Percentiles rank a stretch among this genome's conserved stretches.
These are phyloP conservation scores for Lodderomyces beijingensis DNA, from an alignment of 1,139 yeast genomes.

Conservation along the genomic window DNA sequence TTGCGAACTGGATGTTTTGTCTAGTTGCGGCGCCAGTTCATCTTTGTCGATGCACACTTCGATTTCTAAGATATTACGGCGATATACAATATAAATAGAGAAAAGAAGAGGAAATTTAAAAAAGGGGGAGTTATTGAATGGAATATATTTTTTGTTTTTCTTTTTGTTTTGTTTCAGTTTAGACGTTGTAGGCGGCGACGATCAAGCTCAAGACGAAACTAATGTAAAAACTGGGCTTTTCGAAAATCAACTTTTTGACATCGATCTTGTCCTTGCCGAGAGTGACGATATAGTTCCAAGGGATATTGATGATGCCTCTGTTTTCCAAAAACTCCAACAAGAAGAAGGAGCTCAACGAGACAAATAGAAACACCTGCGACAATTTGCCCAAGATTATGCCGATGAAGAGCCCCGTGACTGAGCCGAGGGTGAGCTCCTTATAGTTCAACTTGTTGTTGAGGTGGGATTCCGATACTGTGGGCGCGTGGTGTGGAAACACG, in stretches of 20 bases:
- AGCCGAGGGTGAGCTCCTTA: conserved; percentile 65
- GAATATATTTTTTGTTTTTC: no score
- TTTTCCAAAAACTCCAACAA: conserved; percentile 57
- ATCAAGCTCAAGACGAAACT: conserved; percentile 56
- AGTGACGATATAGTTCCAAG: conserved; percentile 41
- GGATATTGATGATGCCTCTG: conserved; percentile 51
- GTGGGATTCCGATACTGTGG: conserved; percentile 14
- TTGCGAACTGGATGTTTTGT: no score
- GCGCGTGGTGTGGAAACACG: conserved; percentile 3
- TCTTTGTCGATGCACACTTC: no score
- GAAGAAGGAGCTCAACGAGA: conserved; percentile 48
- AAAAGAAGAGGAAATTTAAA: no score
- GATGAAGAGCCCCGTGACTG: conserved; percentile 57
- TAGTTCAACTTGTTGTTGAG: conserved; percentile 48
- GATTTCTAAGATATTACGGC: neutral
- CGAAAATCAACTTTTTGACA: conserved; percentile 49
- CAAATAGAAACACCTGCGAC: conserved; percentile 52
- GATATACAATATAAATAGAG: conserved; percentile 1
- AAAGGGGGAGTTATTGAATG: no score
- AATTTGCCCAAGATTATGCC: conserved; percentile 68
- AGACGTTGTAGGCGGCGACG: conserved; percentile 61
- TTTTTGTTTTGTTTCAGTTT: conserved; percentile 5
- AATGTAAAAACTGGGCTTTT: conserved; percentile 62
- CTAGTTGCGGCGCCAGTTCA: no score
- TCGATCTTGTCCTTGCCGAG: conserved; percentile 47